Base-by-base conservation (phyloP, 2,329 filamentous ascomycete genomes). In the Neophaeococcomyces mojaviensis region DNA sequence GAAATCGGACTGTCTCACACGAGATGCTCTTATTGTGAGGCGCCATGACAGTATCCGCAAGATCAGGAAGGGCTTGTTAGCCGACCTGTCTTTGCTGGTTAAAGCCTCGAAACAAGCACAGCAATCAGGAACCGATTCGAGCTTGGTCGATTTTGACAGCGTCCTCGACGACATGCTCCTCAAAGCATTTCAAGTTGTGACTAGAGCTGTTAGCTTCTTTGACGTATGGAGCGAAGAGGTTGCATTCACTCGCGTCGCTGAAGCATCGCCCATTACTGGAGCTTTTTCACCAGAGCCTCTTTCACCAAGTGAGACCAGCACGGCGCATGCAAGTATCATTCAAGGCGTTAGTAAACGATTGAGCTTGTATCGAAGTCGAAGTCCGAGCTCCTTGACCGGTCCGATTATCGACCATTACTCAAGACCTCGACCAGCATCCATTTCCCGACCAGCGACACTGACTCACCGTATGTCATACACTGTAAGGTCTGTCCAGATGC, bases 101-200 rank as follows among this genome's bases (percentile, higher is more conserved):
- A 94, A 94, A 65, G 84, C 84, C 1, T 86, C 87, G 15, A 96
- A 95, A 66, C 77, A 79, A 39, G 70, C 98, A 53, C 88, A 90
- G 64, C 64, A 70, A 22, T 64, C 64, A 26, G 58, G 69, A n/a
- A 63, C 67, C 37, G 61, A 59, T 15, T 15, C 34, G 15, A 46
- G 48, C 38, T 19, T 28, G 15, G 54, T 67, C 0, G 62, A 68
- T 0, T 76, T 82, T 24, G 72, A 84, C 10, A 87, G 87, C 58
- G 79, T 85, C 56, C 78, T 96, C 47, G 90, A 97, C 59, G 86
- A 95, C 62, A 88, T 97, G 78, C 85, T 97, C 19, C 70, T 94
- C 44, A 92, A 89, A 64, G 89, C 89, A 0, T 97, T 95, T 70
- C 88, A 86, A 61, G 88, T 97, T 43, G 86, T 95, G n/a, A 90